These are phyloP conservation scores for Cladosporium phlei DNA, from an alignment of 2,329 filamentous ascomycete genomes.

Conservation along the genomic window DNA sequence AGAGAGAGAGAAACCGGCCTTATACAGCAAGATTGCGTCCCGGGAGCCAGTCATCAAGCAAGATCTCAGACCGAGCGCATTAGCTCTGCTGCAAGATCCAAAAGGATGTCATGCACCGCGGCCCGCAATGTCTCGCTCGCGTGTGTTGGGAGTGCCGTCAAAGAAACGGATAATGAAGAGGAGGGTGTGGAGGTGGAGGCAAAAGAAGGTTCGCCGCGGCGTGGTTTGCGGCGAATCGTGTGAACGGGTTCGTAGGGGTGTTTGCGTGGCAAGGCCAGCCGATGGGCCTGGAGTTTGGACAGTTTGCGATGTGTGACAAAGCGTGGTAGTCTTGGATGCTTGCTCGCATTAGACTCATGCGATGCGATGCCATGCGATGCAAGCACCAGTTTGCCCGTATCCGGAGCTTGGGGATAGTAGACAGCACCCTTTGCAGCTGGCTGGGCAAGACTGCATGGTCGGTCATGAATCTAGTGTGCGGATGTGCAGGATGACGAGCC, in stretches of 20 bases:
- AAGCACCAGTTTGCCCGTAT: neutral
- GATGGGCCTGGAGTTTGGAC: slow-evolving; percentile 11
- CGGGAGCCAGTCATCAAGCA: slow-evolving; percentile 9
- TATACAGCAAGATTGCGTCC: slow-evolving; percentile 23
- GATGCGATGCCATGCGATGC: slow-evolving; percentile 7
- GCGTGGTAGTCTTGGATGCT: slow-evolving; percentile 19
- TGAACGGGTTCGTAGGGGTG: slow-evolving; percentile 14
- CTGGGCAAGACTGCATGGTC: neutral
- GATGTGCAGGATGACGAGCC: neutral
- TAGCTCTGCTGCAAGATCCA: slow-evolving; percentile 12
- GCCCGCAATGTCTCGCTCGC: slow-evolving; percentile 25
- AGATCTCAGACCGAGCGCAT: slow-evolving; percentile 5
- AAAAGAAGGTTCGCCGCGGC: slow-evolving; percentile 1
- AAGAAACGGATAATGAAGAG: slow-evolving; percentile 17
- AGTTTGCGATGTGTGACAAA: slow-evolving; percentile 30
- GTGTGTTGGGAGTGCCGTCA: slow-evolving; percentile 15
- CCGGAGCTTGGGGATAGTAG: neutral
- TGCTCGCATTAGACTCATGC: slow-evolving; percentile 12
- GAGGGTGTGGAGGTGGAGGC: neutral
- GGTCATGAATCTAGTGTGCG: neutral
- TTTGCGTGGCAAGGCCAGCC: slow-evolving; percentile 19
- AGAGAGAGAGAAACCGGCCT: slow-evolving; percentile 21
- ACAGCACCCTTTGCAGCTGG: too few relatives aligned
- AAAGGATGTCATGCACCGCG: slow-evolving; percentile 16
- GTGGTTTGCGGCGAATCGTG: slow-evolving; percentile 5